Evolutionary conservation across 176 grass and related monocot species (phyloP).

Genomic region (Chrysopogon serrulatus): DNA sequence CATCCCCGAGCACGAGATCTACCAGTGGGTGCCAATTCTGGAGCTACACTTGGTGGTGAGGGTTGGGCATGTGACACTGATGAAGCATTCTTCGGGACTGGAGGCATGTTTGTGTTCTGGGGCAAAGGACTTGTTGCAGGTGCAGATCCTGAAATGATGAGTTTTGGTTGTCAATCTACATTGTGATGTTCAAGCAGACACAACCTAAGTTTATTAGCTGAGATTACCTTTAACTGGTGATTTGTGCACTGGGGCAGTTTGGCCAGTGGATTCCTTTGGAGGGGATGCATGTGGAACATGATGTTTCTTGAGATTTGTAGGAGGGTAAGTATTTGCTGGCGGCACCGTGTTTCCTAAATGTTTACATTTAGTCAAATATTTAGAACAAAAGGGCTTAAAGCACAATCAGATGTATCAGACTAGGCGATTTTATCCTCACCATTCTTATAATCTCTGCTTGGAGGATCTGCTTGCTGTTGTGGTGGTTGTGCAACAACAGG

Average conservation of each 20-base stretch:
- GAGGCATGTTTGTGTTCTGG: slow-evolving; percentile 46
- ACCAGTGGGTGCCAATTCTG: slow-evolving; percentile 38
- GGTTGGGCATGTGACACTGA: slow-evolving; percentile 37
- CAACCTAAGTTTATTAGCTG: neutral
- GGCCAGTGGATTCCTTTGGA: slow-evolving; percentile 32
- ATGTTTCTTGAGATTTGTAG: slow-evolving; percentile 19
- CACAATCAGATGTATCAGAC: neutral
- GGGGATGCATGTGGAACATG: slow-evolving; percentile 42
- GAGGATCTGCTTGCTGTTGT: slow-evolving; percentile 36
- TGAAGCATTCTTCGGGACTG: slow-evolving; percentile 46
- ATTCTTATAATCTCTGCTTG: slow-evolving; percentile 38
- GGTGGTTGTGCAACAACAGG: slow-evolving; percentile 40
- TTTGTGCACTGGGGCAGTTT: slow-evolving; percentile 36
- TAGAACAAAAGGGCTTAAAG: neutral
- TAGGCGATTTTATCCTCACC: slow-evolving; percentile 24
- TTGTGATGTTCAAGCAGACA: neutral
- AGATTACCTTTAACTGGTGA: slow-evolving; percentile 53
- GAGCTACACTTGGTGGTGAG: slow-evolving; percentile 33
- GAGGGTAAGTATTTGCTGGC: slow-evolving; percentile 38
- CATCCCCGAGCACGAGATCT: slow-evolving; percentile 23
- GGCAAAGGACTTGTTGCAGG: slow-evolving; percentile 62
- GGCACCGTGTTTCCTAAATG: slow-evolving; percentile 40
- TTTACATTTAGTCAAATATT: slow-evolving; percentile 21
- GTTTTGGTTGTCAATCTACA: slow-evolving; percentile 18
- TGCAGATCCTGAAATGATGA: slow-evolving; percentile 40